Base-by-base conservation (phyloP, 495 filamentous ascomycete genomes). In the Aspergillus sparsus region DNA sequence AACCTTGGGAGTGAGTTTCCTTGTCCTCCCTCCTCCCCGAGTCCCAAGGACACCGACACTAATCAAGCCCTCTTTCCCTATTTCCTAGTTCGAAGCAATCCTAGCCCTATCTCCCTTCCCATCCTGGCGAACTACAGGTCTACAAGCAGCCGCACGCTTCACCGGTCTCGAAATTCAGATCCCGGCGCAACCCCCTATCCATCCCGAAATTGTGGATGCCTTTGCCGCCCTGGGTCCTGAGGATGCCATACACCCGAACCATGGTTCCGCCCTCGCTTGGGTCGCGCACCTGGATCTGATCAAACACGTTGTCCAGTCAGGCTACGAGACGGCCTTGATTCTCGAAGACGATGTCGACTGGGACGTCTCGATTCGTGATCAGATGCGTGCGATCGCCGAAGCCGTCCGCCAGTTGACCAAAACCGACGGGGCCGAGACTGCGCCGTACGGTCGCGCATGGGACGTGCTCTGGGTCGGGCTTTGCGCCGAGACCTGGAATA, bases 341-440 rank as follows among this genome's bases (percentile, higher is more conserved):
- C 63, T 81, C 37, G 78, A 81, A 66, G 76, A 78, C 63, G 77
- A 80, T 51, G 74, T 75, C 16, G 78, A 81, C 63, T 81, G 72
- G 74, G 77, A 79, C 58, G 67, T 76, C 32, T 67, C 68, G 5
- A 62, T 81, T 12, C 67, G 69, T 7, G 67, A 66, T 18, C 55
- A 62, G 50, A 55, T 68, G 53, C 37, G 49, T 9, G 52, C 16
- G 1, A 44, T 70, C 35, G 56, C 63, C 27, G 41, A 53, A 13
- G 57, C 61, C n/a, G 53, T 65, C 1, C 60, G 57, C 35, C 58
- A 53, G 11, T 63, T 71, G 33, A 62, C 66, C 7, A 57, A 70
- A 10, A 44, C 59, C 10, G 53, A 10, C 49, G 15, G 42, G 35
- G 0, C 9, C 1, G 41, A 58, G 16, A 7, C 12, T 11, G 53